Evolutionary conservation across 2,329 filamentous ascomycete species (phyloP).

Genomic region (Oidium heveae): DNA sequence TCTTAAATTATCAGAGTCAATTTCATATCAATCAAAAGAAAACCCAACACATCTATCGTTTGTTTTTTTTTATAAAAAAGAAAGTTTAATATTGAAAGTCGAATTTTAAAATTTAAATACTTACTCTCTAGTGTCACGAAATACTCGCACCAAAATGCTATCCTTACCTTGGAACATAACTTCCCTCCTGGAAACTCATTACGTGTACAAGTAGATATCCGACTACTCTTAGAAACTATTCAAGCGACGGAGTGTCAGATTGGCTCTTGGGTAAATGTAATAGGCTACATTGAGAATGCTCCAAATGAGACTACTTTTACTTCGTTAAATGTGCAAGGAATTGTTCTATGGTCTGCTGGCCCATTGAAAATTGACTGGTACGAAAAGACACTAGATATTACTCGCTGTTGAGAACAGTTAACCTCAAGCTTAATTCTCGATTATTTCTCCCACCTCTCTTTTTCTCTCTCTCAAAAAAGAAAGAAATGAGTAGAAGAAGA

Average conservation of each 20-base stretch:
- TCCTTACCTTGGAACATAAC: conserved; percentile 41
- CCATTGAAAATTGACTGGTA: conserved; percentile 48
- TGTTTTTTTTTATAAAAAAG: no score
- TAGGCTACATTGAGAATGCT: conserved; percentile 42
- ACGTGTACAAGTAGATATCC: conserved; percentile 40
- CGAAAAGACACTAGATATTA: conserved; percentile 20
- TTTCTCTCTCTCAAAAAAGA: no score
- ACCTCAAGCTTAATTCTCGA: no score
- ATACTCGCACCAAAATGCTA: conserved; percentile 29
- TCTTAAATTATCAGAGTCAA: not conserved
- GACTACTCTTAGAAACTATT: conserved; percentile 41
- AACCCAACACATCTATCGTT: not conserved
- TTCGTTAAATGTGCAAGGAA: conserved; percentile 30
- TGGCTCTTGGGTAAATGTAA: conserved; percentile 74
- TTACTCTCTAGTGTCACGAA: conserved; percentile 30
- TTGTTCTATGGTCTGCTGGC: conserved; percentile 55
- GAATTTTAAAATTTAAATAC: no score
- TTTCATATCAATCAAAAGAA: not conserved
- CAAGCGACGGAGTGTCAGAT: conserved; percentile 36
- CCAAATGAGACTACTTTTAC: conserved; percentile 2
- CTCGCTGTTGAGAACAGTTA: not conserved
- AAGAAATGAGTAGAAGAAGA: no score
- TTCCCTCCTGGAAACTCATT: conserved; percentile 24
- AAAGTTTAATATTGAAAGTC: no score
- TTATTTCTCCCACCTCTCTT: no score